Evolutionary conservation across 495 filamentous ascomycete species (phyloP).

Genomic region (Penicillium verhagenii): DNA sequence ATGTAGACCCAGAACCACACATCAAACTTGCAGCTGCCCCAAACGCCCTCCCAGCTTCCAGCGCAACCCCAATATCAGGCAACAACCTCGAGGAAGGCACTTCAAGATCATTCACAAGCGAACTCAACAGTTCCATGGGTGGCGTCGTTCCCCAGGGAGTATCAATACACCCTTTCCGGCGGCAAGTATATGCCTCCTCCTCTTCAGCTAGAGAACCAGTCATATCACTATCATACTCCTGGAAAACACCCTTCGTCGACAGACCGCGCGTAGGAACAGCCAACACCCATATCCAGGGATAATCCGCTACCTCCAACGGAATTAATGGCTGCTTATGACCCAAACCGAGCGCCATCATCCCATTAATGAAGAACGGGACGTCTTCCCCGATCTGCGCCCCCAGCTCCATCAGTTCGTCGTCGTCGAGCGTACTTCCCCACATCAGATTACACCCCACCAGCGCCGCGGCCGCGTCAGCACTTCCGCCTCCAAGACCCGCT

Average conservation of each 20-base stretch:
- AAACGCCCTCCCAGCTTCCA: not conserved
- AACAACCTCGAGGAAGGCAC: not conserved
- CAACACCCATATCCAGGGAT: slow-evolving; percentile 6
- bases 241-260: slow-evolving; percentile 9
- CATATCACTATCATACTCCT: not conserved
- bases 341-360: slow-evolving; percentile 9
- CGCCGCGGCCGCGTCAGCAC: slow-evolving; percentile 10
- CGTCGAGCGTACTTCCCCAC: not conserved
- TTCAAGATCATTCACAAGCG: slow-evolving; percentile 8
- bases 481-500: slow-evolving; percentile 9
- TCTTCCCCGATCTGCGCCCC: slow-evolving; percentile 9
- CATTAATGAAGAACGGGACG: slow-evolving; percentile 9
- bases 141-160: not conserved
- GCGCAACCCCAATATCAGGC: slow-evolving; percentile 4
- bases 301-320: not conserved
- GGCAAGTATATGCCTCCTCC: not conserved
- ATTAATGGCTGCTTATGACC: slow-evolving; percentile 7
- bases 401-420: slow-evolving; percentile 1
- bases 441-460: slow-evolving; percentile 9
- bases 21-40: slow-evolving; percentile 3
- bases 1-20: slow-evolving; percentile 12
- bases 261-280: slow-evolving; percentile 3
- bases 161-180: not conserved
- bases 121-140: not conserved
- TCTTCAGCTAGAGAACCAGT: not conserved